Evolutionary conservation across 2,329 filamentous ascomycete species (phyloP), one percentile per base, ranked within the genome.

Genomic region (Lachnellula occidentalis): DNA sequence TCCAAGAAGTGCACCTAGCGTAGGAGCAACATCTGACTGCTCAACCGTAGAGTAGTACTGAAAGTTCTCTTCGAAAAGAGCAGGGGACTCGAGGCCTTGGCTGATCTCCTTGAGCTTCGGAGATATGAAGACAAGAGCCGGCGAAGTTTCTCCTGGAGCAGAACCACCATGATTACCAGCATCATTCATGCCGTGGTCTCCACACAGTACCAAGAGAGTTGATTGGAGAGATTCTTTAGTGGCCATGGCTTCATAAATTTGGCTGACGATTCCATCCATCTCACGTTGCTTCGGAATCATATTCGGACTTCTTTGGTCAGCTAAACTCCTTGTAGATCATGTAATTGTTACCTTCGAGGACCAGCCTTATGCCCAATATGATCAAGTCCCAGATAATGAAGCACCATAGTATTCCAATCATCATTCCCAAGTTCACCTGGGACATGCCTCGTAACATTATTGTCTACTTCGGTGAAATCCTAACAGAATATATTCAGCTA

Each of bases 171-270:
- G 94, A 63, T 97, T 97, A 2, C 94, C 94, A 19, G 90, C 94
- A 64, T 97, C 92, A 64, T 97, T 99, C 94, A 99, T 99, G n/a
- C 94, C 94, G 68, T 99, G 94, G 65, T 99, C 95, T 53, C 94
- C 94, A 54, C 87, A 90, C 6, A 99, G 73, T 3, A 99, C 85
- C 45, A 99, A 79, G 2, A 99, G 74, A 0, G 92, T 91, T 4
- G 88, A 87, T 34, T 81, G 68, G 1, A 96, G 81, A 69, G 96
- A 87, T 1, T 79, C 68, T 53, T 88, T 74, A 4, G 78, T 78
- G 65, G 87, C 79, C 60, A 99, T 87, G 6, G 89, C 87, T 12
- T 78, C 74, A 67, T 90, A 96, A 24, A 99, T 86, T 54, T 82
- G 74, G 58, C 78, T 76, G 39, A 96, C 85, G 58, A 97, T 86